Conservation (phyloP, 108 stramenopile genomes). For the Nitzschia inconspicua region DNA sequence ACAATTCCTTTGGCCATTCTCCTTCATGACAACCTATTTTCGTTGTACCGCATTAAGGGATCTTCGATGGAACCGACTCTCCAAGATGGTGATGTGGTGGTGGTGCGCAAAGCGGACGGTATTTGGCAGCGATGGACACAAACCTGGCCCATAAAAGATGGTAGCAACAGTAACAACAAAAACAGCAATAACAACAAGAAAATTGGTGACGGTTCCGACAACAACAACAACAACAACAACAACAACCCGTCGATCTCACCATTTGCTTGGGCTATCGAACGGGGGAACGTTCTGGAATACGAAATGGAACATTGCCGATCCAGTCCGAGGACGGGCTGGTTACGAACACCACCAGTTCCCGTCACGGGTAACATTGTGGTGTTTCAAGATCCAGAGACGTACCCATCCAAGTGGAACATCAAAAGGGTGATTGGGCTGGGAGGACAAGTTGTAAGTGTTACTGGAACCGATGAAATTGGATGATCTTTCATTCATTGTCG, state of each 20-base stretch:
- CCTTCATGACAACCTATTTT: slow-evolving; percentile 53
- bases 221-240: slow-evolving; percentile 9
- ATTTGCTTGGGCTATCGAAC: slow-evolving; percentile 6
- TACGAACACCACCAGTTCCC: slow-evolving; percentile 31
- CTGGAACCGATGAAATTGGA: no score
- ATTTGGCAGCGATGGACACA: slow-evolving; percentile 22
- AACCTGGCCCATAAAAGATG: not conserved
- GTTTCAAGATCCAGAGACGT: slow-evolving; percentile 32
- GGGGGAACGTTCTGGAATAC: slow-evolving; percentile 1
- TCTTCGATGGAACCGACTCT: slow-evolving; percentile 72
- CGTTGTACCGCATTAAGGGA: slow-evolving; percentile 46
- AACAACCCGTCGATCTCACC: not conserved
- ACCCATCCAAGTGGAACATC: slow-evolving; percentile 42
- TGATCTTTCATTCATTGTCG: not conserved
- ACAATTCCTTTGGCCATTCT: no score
- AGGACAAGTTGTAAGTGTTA: slow-evolving; percentile 46
- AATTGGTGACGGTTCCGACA: not conserved
- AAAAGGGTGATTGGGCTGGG: slow-evolving; percentile 69
- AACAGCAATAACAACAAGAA: not conserved
- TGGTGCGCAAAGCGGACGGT: slow-evolving; percentile 63
- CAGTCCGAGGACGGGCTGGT: not conserved
- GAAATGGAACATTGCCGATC: slow-evolving; percentile 20
- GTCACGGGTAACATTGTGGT: slow-evolving; percentile 39
- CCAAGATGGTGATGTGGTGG: slow-evolving; percentile 49
- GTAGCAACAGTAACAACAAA: not conserved